Evolutionary conservation across 2,329 filamentous ascomycete species (phyloP).

Genomic region (Fusarium sp.): DNA sequence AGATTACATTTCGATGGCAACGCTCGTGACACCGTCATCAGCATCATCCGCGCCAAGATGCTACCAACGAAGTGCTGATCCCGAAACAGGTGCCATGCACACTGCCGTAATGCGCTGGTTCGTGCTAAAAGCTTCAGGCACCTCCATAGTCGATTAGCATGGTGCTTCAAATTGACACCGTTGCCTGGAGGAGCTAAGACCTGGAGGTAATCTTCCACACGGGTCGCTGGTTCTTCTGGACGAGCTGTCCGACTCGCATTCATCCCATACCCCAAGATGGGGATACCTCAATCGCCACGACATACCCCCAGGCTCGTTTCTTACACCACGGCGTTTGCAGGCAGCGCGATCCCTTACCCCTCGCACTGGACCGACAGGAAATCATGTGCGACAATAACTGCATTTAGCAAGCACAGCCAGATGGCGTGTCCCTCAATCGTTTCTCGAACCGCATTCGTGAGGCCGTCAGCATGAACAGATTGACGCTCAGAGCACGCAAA

Average conservation of each 20-base stretch:
- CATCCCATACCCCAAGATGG: background rate
- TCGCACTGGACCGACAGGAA: background rate
- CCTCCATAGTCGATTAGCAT: background rate
- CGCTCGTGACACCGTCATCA: background rate
- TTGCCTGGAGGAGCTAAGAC: background rate
- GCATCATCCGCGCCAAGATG: background rate
- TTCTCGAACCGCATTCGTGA: background rate
- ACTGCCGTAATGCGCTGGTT: background rate
- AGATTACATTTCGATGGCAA: too few relatives aligned
- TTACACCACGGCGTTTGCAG: background rate
- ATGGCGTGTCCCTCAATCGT: too few relatives aligned
- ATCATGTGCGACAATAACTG: too few relatives aligned
- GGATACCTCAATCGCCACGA: background rate
- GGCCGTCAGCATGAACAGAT: background rate
- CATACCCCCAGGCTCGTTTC: rapidly evolving
- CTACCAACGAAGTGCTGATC: background rate
- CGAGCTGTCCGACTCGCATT: background rate
- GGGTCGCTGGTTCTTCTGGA: too few relatives aligned
- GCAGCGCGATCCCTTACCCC: background rate
- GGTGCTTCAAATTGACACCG: background rate
- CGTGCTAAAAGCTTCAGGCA: too few relatives aligned
- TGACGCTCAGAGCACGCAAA: background rate
- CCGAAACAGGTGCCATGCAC: background rate
- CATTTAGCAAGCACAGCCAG: background rate
- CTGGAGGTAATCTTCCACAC: background rate